Base-by-base conservation (phyloP, 352 stramenopile genomes). In the Pythium apleroticum region DNA sequence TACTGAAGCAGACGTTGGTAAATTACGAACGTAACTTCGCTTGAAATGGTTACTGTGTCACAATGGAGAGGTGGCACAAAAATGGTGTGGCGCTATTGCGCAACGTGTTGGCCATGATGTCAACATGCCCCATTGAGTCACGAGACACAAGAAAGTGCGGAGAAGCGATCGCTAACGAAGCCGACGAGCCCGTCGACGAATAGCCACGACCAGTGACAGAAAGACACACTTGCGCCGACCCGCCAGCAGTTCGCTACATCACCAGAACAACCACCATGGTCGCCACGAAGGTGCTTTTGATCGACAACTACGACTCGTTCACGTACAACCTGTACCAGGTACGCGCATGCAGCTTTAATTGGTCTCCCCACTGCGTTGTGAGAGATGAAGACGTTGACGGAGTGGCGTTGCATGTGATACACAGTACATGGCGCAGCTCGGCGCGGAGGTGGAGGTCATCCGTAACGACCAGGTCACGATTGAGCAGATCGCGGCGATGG, bases 291-390 rank as follows among this genome's bases (percentile, higher is more conserved):
- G 88, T 96, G 68, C 72, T 96, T 53, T 75, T 96, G 57, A 91
- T 96, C 74, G 88, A 96, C 78, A 96, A 96, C 72, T 96, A 96
- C 59, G 88, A 96, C 80, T 96, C 88, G 64, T 96, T 96, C 79
- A 94, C 86, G 71, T 96, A 96, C 81, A 96, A 96, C 72, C 83
- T 96, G 67, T 95, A 84, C 72, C 86, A 95, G 78, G 84, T 89
- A 46, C 25, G 65, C n/a, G n/a, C n/a, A 45, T 22, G n/a, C n/a
- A 20, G 39, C 15, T 9, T 48, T 5, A 19, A 27, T 5, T 20
- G n/a, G 30, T 49, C 60, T 45, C 39, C 24, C 11, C n/a, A 24
- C 37, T 48, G 15, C 14, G 11, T 48, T 20, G 10, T 50, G 43
- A 48, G 39, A 24, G 39, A 22, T 8, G 39, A 4, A 25, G 19